Conservation (phyloP, 495 filamentous ascomycete genomes). For the Neurospora sp. region DNA sequence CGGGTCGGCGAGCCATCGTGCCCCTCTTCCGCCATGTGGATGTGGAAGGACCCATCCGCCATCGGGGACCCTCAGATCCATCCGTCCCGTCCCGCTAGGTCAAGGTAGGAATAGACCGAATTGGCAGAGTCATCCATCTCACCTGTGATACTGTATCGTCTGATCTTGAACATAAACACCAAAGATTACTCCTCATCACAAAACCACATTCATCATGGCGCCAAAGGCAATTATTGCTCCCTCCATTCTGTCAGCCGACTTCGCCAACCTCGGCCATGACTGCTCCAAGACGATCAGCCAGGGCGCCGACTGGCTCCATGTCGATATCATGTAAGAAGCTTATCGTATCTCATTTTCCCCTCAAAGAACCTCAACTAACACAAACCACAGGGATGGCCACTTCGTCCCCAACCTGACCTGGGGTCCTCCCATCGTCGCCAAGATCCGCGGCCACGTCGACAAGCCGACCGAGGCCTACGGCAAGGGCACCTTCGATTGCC, state of each 20-base stretch:
- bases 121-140: background rate
- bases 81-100: background rate
- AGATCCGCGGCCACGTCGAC: conserved; percentile 77
- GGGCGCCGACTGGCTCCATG: conserved; percentile 82
- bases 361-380: background rate
- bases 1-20: background rate
- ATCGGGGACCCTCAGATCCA: background rate
- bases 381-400: conserved; percentile 59
- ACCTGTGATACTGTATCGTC: background rate
- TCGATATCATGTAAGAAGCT: conserved; percentile 67
- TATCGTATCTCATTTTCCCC: background rate
- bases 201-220: conserved; percentile 44
- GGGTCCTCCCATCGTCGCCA: conserved; percentile 84
- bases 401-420: conserved; percentile 99
- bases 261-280: conserved; percentile 72
- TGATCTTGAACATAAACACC: background rate
- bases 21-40: background rate
- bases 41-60: background rate
- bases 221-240: conserved; percentile 91
- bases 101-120: background rate
- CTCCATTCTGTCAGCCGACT: conserved; percentile 95
- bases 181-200: background rate
- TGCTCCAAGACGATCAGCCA: conserved; percentile 72
- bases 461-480: conserved; percentile 41
- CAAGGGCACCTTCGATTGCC: conserved; percentile 93